A percentile compares a stretch with the other conserved stretches of the same genome.
Conservation (phyloP, 169 alveolate genomes). For the Cystoisospora suis region DNA sequence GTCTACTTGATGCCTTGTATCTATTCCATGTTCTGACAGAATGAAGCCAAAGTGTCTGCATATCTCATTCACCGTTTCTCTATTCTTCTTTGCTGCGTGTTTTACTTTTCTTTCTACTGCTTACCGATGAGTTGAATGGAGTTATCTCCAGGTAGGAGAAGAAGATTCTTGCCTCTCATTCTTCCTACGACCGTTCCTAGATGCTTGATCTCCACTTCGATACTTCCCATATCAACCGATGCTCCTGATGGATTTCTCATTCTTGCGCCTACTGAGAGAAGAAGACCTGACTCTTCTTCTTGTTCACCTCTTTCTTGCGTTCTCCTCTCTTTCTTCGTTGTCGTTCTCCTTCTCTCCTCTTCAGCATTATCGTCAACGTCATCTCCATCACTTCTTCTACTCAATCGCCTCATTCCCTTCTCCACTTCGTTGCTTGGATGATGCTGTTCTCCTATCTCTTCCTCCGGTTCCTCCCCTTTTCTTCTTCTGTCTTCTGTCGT, state of each 20-base stretch:
- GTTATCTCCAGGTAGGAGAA: conserved; percentile 8
- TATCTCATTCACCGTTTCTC: too few relatives aligned
- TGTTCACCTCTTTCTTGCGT: neutral
- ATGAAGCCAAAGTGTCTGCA: too few relatives aligned
- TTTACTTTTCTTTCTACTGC: neutral
- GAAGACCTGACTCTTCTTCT: neutral
- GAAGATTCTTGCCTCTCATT: neutral
- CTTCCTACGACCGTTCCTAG: neutral
- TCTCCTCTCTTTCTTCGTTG: neutral
- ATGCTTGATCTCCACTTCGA: neutral
- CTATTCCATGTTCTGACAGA: too few relatives aligned
- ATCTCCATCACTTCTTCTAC: too few relatives aligned
- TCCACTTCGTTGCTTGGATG: too few relatives aligned
- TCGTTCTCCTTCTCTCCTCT: neutral
- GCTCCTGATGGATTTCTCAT: conserved; percentile 3
- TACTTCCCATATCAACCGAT: neutral
- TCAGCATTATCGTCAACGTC: neutral
- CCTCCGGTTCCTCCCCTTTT: too few relatives aligned
- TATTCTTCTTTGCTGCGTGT: neutral
- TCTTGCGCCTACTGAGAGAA: neutral
- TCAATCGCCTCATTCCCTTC: too few relatives aligned
- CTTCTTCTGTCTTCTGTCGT: too few relatives aligned
- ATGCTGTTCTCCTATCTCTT: too few relatives aligned
- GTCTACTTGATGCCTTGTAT: too few relatives aligned
- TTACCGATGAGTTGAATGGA: neutral